phyloP scores from a whole-genome alignment of 1,139 yeast genomes.

The Pichia sp. region DNA sequence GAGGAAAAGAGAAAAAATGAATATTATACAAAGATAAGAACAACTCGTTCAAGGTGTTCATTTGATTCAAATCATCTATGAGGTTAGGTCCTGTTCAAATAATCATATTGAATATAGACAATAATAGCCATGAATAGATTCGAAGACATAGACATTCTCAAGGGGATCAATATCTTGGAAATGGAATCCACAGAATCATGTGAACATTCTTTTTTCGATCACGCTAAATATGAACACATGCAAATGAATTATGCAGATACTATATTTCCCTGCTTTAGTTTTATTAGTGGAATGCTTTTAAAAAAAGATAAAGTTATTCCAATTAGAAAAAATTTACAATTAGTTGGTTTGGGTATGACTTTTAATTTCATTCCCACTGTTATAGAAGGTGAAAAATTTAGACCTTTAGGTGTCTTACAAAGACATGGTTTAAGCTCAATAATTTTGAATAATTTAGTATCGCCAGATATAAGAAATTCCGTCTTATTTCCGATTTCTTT shows the following conservation, averaged over 20 bases:
- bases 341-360: conserved; percentile 32
- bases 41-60: too few species aligned
- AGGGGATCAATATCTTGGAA: conserved; percentile 33
- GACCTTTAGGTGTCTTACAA: conserved; percentile 34
- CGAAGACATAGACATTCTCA: conserved; percentile 23
- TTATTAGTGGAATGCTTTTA: conserved; percentile 30
- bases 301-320: conserved; percentile 15
- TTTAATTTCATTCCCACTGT: conserved; percentile 25
- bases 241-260: conserved; percentile 32
- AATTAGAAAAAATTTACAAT: conserved; percentile 21
- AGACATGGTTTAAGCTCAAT: conserved; percentile 31
- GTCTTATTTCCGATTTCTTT: conserved; percentile 19
- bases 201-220: conserved; percentile 22
- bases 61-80: too few species aligned
- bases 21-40: too few species aligned
- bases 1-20: too few species aligned
- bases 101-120: too few species aligned
- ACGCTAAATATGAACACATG: conserved; percentile 28
- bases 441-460: conserved; percentile 14
- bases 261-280: conserved; percentile 33
- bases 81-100: too few species aligned
- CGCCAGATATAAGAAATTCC: conserved; percentile 2
- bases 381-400: conserved; percentile 16
- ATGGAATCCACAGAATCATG: conserved; percentile 31
- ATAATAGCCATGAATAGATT: conserved; percentile 3